Base-by-base conservation (phyloP, 805 yeast species). In the Starmerella floricola region DNA sequence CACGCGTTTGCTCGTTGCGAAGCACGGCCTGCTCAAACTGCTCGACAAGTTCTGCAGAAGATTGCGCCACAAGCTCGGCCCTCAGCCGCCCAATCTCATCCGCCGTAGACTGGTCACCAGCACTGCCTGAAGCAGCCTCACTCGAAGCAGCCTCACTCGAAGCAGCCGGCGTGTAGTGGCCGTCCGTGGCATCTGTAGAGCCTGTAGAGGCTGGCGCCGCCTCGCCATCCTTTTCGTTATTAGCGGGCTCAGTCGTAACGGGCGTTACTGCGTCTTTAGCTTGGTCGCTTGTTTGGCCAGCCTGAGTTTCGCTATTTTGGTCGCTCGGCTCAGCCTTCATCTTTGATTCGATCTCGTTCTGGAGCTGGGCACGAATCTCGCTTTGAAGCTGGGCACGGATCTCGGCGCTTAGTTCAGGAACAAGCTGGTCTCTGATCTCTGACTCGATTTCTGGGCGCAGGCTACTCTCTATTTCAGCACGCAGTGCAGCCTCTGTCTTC, bases 1-100 rank as follows among this genome's bases (percentile, higher is more conserved):
- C 49, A 5, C 51, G 44, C 23, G 38, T 42, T 36, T 49, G 42
- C 23, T 50, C 52, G 8, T 46, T 44, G 3, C 34, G 34, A 1
- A 52, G 40, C 11, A 53, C 38, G 28, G 40, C 32, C 18, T 35
- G 31, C 31, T 41, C 47, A 11, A 52, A 44, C 20, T 36, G 21
- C 6, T 31, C 31, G 13, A 47, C 40, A 16, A 32, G 36, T 2
- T 38, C 44, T 2, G 19, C 19, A 4, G 48, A 36, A 17, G 39
- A 30, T n/a, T 34, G 28, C 12, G 35, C 20, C 12, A 5, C 19
- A 32, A 26, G 36, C 20, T 29, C 40, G 19, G 34, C 26, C 11
- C 19, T 28, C 12, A 37, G 17, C 19, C 28, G 28, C 20, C 11
- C 36, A 5, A 6, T 6, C 36, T 33, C 27, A 11, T 11, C 15